Evolutionary conservation across 768 basidiomycete genomes (phyloP).

Genomic region (Podaxis pistillaris): DNA sequence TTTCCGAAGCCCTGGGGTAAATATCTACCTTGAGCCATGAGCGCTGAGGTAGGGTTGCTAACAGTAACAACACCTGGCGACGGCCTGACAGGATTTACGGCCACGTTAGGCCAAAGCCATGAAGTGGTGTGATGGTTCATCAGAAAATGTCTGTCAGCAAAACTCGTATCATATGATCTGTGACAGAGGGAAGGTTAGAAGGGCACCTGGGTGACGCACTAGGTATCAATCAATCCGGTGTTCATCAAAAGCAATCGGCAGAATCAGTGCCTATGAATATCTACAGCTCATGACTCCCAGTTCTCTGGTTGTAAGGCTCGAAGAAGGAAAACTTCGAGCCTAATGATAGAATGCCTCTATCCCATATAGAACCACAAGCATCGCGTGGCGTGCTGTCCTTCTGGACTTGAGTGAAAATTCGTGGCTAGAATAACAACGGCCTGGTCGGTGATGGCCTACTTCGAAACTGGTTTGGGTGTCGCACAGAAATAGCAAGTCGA

Average conservation of each 20-base stretch:
- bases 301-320: neutral
- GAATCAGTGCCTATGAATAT: neutral
- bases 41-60: neutral
- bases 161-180: neutral
- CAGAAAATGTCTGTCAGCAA: neutral
- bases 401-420: neutral
- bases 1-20: neutral
- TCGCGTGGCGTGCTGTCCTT: neutral
- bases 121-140: neutral
- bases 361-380: neutral
- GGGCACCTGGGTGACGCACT: neutral
- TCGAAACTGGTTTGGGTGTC: neutral
- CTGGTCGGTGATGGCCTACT: neutral
- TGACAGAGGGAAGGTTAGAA: neutral
- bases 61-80: neutral
- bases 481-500: neutral
- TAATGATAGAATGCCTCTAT: neutral
- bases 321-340: neutral
- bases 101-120: neutral
- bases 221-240: neutral
- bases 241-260: neutral
- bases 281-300: neutral
- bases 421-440: neutral
- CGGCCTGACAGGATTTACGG: neutral
- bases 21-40: neutral